Evolutionary conservation across 2,329 filamentous ascomycete species (phyloP), one percentile per base, ranked within the genome.

Genomic region (Claviceps citrina): DNA sequence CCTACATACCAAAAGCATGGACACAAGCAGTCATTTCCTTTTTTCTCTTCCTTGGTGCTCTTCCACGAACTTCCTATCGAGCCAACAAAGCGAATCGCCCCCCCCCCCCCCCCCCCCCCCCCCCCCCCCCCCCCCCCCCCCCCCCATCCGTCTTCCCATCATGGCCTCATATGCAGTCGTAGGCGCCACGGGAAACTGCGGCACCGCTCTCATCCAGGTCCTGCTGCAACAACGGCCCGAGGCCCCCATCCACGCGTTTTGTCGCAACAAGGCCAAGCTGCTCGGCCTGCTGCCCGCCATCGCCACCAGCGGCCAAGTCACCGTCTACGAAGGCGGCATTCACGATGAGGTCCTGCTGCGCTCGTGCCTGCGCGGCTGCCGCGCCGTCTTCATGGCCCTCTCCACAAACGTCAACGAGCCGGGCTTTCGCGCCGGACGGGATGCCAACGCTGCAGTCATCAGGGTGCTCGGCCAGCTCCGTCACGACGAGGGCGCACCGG

Each of bases 321-420:
- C 54, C 1, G 50, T 69, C 25, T 68, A 63, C 45, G 56, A 61
- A 41, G 65, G 65, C 31, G 56, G 44, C 44, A 56, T 69, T 28
- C 13, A 55, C 32, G 61, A 71, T 44, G 46, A 53, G 12, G 45
- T 55, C 0, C 50, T 66, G 1, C 41, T 71, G 3, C 43, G 46
- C 3, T 7, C 31, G 3, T 33, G 31, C 19, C 31, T 33, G 19
- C 47, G 50, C 6, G 56, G 47, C 39, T 47, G 46, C 36, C 44
- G 45, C 3, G 62, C 60, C 18, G 54, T 65, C 13, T 69, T 70
- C 47, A 48, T 63, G 2, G 49, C 51, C 8, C 54, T 65, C 1
- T 48, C 60, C 1, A 62, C 54, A 24, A 65, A 63, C 43, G 60
- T 65, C 51, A 66, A 68, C 49, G 45, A 63, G 1, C 67, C 67